Conservation (phyloP, 1,284 basidiomycete genomes). For the Vanrija sp. region DNA sequence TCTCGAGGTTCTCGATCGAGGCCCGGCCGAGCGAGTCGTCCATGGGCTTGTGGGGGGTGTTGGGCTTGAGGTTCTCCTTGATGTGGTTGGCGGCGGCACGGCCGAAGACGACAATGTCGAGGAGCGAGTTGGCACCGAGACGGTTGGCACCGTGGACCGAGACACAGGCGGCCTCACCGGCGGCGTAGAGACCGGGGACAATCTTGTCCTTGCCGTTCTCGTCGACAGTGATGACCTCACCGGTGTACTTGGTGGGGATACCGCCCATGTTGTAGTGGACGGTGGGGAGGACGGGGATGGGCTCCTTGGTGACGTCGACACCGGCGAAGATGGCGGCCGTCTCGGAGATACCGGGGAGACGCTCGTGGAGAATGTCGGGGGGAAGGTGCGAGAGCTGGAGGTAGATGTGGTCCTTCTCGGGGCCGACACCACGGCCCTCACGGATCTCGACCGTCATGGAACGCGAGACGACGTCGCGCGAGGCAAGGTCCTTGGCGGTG, state of each 20-base stretch:
- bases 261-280: slow-evolving; percentile 99
- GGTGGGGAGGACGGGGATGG: slow-evolving; percentile 92
- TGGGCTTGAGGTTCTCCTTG: slow-evolving; percentile 81
- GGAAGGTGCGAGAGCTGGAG: slow-evolving; percentile 97
- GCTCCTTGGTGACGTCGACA: slow-evolving; percentile 99
- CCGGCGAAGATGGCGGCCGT: slow-evolving; percentile 98
- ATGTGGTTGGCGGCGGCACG: slow-evolving; percentile 99
- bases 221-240: slow-evolving; percentile 87
- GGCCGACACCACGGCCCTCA: slow-evolving; percentile 97
- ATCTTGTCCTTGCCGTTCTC: slow-evolving; percentile 86
- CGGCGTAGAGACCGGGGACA: slow-evolving; percentile 96
- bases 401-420: slow-evolving; percentile 97
- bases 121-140: slow-evolving; percentile 96
- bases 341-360: slow-evolving; percentile 98
- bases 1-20: slow-evolving; percentile 85
- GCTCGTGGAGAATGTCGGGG: slow-evolving; percentile 91
- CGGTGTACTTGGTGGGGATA: slow-evolving; percentile 98
- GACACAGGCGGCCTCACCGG: slow-evolving; percentile 97
- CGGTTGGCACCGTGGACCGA: slow-evolving; percentile 99
- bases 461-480: slow-evolving; percentile 98
- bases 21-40: slow-evolving; percentile 81
- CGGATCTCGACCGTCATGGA: slow-evolving; percentile 99
- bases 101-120: slow-evolving; percentile 99
- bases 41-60: slow-evolving; percentile 86
- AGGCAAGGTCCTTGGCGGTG: slow-evolving; percentile 98